Evolutionary conservation across 805 yeast genomes (phyloP), one percentile per base, ranked within the genome.

Genomic region (Kazachstania martiniae): DNA sequence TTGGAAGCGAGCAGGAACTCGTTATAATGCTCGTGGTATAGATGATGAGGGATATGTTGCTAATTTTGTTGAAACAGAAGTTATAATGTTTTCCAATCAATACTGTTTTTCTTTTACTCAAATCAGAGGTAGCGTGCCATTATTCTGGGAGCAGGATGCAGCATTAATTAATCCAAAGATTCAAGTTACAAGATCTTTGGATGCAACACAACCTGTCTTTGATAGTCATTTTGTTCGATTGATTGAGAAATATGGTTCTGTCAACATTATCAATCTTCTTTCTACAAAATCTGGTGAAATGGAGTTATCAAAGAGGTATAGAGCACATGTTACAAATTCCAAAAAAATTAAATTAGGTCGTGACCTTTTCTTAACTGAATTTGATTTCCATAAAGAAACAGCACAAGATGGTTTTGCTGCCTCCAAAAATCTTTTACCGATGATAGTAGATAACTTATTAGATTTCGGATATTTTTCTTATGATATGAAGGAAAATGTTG

Each of bases 141-240:
- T 89, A 1, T 91, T 91, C 51, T 91, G 98, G 98, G 98, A 91
- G 53, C 98, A 91, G 56, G 96, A 89, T 46, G 74, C 91, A 3
- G 79, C 93, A 2, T 61, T 89, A 38, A 73, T 89, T 17, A 77
- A 82, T 41, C 94, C 95, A 13, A 91, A 87, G 49, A 84, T 89
- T 31, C 78, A 77, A 28, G 68, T 91, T 8, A 85, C 95, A 0
- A 68, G 98, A 46, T 82, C 95, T 2, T 58, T 71, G 23, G 96
- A 86, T 42, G 97, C 97, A 1, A 77, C 97, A 0, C 93, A 84
- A 50, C 94, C 95, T 0, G 72, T 86, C 1, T 89, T 89, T 49
- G 77, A 80, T 40, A 70, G 72, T 30, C 99, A 91, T 56, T 84
- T 91, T 47, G 70, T 70, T 26, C 65, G 66, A 17, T 61, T 91